phyloP scores from a whole-genome alignment of 345 rosid species.

The Cardamine chenopodiifolia region DNA sequence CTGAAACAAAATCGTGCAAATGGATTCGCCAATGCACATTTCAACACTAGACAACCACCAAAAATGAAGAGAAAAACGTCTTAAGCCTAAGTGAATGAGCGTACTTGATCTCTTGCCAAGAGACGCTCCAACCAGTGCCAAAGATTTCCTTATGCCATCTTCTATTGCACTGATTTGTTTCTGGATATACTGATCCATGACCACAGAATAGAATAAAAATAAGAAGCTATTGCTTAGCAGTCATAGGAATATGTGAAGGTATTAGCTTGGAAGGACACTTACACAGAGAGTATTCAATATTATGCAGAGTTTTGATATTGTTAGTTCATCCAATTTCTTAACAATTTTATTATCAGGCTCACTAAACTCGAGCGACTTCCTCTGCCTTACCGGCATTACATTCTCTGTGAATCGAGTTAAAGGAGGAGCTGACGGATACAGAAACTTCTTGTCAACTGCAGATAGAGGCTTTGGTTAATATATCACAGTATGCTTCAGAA shows the following conservation, averaged over 20 bases:
- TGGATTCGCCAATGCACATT: slow-evolving; percentile 9
- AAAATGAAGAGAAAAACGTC: slow-evolving; percentile 45
- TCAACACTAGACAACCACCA: not conserved
- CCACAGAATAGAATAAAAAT: slow-evolving; percentile 4
- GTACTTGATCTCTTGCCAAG: slow-evolving; percentile 41
- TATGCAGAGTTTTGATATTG: slow-evolving; percentile 81
- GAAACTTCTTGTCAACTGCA: slow-evolving; percentile 80
- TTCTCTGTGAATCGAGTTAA: slow-evolving; percentile 82
- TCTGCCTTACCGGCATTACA: slow-evolving; percentile 62
- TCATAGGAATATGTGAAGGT: slow-evolving; percentile 8
- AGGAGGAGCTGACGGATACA: slow-evolving; percentile 87
- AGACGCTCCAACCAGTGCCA: slow-evolving; percentile 59
- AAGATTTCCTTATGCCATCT: slow-evolving; percentile 75
- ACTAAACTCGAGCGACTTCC: slow-evolving; percentile 57
- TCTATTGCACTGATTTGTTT: slow-evolving; percentile 69
- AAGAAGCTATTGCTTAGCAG: not conserved
- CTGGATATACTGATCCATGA: slow-evolving; percentile 70
- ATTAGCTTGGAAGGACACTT: slow-evolving; percentile 33
- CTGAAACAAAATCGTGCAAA: slow-evolving; percentile 41
- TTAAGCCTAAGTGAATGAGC: slow-evolving; percentile 16
- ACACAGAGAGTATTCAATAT: slow-evolving; percentile 91
- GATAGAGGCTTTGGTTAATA: slow-evolving; percentile 33
- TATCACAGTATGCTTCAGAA: slow-evolving; percentile 23
- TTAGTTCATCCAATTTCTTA: slow-evolving; percentile 59
- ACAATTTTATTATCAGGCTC: slow-evolving; percentile 55